Evolutionary conservation across 805 yeast species (phyloP), one percentile per base, ranked within the genome.

Genomic region (Dipodascus albidus): DNA sequence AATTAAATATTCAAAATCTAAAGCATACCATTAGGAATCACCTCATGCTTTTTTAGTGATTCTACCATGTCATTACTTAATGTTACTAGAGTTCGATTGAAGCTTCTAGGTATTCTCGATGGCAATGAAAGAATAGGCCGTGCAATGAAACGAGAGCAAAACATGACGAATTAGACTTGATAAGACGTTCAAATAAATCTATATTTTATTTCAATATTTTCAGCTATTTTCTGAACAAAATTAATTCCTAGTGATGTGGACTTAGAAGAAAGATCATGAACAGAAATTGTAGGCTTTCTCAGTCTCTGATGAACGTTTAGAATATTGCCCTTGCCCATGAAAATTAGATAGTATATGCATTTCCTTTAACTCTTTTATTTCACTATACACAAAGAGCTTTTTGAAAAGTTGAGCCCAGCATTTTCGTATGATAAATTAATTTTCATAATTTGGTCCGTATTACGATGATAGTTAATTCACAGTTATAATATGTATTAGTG

Each of bases 1-100:
- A 8, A 50, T 4, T 6, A 50, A 6, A 19, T 4, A 3, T n/a
- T 6, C 33, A 44, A 3, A 3, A 44, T 50, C n/a, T 15, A 17
- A 20, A n/a, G 14, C 44, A 61, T 41, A 51, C 74, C 74, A 53
- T 76, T 79, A n/a, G 76, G 72, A 48, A 76, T 63, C 11, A 76
- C 64, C 53, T 66, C 75, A 57, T 69, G 70, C 56, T 68, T 71
- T 59, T 66, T 67, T 51, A 75, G 57, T 0, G 73, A 67, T 24
- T 73, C 78, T 38, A 6, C 15, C 44, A 38, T 14, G 15, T 38
- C 44, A 17, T 14, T 38, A n/a, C 20, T 38, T n/a, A 38, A 19
- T 6, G 44, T 38, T 14, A 38, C 44, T 19, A 38, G 33, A 27
- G 11, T 27, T 11, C 33, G 11, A 6, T 27, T 6, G 33, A 27